Evolutionary conservation across 1,284 basidiomycete species (phyloP).

Genomic region (Ceratobasidium papillatum): DNA sequence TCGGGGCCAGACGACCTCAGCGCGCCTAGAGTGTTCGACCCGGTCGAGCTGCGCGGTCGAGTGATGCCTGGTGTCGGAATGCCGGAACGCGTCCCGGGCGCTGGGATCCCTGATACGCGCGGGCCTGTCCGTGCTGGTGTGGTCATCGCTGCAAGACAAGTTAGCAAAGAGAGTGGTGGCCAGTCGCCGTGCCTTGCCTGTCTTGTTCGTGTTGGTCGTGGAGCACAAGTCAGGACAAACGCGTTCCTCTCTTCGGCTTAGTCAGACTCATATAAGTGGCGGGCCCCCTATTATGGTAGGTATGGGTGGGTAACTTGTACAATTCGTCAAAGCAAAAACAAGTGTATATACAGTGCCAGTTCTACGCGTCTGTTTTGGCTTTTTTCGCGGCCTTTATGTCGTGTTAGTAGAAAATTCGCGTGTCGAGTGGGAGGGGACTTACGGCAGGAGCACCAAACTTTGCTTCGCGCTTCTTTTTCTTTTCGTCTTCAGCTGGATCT

Average conservation of each 20-base stretch:
- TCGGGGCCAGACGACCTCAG: constrained; percentile 50
- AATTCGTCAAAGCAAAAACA: too few relatives aligned
- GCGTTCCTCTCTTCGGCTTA: constrained; percentile 31
- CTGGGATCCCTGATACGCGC: constrained; percentile 62
- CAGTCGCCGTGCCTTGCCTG: neutral
- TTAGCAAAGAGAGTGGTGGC: too few relatives aligned
- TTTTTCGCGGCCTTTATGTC: constrained; percentile 32
- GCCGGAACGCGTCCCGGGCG: constrained; percentile 66
- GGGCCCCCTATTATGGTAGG: constrained; percentile 15
- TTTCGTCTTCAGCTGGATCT: constrained; percentile 44
- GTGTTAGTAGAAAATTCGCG: neutral
- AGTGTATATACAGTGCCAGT: neutral
- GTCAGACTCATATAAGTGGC: constrained; percentile 17
- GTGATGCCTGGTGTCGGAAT: constrained; percentile 46
- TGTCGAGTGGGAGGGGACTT: neutral
- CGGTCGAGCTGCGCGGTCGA: constrained; percentile 42
- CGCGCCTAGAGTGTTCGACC: constrained; percentile 56
- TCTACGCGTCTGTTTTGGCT: constrained; percentile 39
- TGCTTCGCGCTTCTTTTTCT: constrained; percentile 44
- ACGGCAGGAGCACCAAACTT: constrained; percentile 42
- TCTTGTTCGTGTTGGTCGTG: neutral
- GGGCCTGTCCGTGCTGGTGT: constrained; percentile 22
- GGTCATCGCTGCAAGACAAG: constrained; percentile 25
- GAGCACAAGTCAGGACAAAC: constrained; percentile 8
- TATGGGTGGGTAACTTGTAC: too few relatives aligned